Base-by-base conservation (phyloP, 768 basidiomycete species). In the Phylloporus scabripes region DNA sequence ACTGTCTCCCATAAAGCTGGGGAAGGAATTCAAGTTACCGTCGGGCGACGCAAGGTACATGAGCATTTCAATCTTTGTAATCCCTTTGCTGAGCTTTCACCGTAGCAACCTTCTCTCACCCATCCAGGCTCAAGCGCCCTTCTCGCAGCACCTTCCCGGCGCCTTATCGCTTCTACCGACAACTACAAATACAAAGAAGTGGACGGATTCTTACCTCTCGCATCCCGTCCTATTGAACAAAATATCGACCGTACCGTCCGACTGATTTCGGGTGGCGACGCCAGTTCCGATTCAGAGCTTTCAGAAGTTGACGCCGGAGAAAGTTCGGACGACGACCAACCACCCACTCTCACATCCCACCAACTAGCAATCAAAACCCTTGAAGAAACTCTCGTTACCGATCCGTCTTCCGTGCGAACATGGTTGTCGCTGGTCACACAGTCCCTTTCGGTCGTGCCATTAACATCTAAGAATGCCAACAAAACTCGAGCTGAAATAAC, bases 401-500 rank as follows among this genome's bases (percentile, higher is more conserved):
- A 84, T 48, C 82, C 84, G n/a, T 66, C 72, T 7, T 78, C 77
- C 4, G 65, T 78, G 10, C 54, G 71, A 14, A 71, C 72, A 10
- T 92, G 90, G 90, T 63, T 87, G 15, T 68, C 75, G 4, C 69
- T 90, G 17, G 64, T 90, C 14, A 74, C 78, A 2, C 79, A 82
- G 44, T 81, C 82, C 2, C 68, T 89, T 24, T 80, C 80, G 0
- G 74, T 76, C 7, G 73, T 85, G 34, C 84, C 87, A 1, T 51
- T 74, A 7, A 67, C 71, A 2, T 83, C 86, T 1, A 88, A 85
- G 66, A 86, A 88, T 61, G 78, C 85, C 5, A 68, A 71, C 10
- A 81, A 76, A 63, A 76, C 80, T 24, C 82, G 85, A 15, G 76
- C 83, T 0, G 88, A 92, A 55, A 81, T 90, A 49, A 69, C 85